Conservation (phyloP, 1,284 basidiomycete species). For the Ganoderma meredithae region DNA sequence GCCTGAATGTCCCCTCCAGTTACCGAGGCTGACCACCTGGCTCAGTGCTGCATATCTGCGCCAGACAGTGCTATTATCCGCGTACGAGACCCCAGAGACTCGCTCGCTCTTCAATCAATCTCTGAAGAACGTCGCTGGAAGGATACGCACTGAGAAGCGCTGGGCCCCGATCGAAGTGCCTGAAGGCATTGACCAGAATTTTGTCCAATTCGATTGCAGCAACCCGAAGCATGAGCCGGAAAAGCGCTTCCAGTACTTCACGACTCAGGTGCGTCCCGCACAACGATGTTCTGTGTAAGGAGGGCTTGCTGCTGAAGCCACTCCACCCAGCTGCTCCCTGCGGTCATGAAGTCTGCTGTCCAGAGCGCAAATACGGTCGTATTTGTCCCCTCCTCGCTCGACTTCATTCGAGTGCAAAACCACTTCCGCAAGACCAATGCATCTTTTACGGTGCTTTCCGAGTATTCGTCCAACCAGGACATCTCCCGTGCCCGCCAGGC, state of each 20-base stretch:
- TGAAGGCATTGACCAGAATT: conserved; percentile 83
- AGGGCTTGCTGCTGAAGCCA: background rate
- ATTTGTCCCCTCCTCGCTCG: conserved; percentile 95
- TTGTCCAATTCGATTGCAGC: conserved; percentile 76
- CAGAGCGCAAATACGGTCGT: conserved; percentile 88
- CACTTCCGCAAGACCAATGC: conserved; percentile 82
- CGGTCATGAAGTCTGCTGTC: conserved; percentile 89
- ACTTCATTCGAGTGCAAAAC: conserved; percentile 93
- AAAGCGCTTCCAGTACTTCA: conserved; percentile 87
- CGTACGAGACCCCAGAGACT: conserved; percentile 91
- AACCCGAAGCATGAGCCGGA: conserved; percentile 86
- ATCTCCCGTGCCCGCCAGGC: conserved; percentile 92
- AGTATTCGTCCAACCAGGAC: conserved; percentile 92
- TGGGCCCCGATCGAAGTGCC: conserved; percentile 81
- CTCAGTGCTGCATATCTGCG: conserved; percentile 81
- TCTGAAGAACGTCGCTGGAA: conserved; percentile 88
- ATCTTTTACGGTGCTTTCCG: conserved; percentile 86
- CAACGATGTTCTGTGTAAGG: background rate
- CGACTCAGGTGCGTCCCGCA: conserved; percentile 70
- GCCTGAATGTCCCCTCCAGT: too few species aligned
- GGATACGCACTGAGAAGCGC: conserved; percentile 71
- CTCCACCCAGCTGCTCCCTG: conserved; percentile 75
- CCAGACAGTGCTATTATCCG: conserved; percentile 89
- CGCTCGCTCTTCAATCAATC: conserved; percentile 78
- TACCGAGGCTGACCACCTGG: background rate